Evolutionary conservation across 2,329 filamentous ascomycete genomes (phyloP).

Genomic region (Aureobasidium sp.): DNA sequence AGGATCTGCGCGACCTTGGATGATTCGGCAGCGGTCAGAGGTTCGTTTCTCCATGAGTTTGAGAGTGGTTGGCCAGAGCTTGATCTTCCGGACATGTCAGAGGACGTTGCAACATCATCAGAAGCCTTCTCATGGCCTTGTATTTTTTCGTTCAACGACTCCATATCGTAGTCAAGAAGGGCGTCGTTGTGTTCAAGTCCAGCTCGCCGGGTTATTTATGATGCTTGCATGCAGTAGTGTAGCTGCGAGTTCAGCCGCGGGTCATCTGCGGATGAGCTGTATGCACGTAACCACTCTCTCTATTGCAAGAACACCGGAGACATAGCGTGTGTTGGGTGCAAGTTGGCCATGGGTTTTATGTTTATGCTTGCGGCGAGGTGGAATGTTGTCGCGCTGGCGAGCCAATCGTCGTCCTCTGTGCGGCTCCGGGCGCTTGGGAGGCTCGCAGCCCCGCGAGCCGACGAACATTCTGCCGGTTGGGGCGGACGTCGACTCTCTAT

Average conservation of each 20-base stretch:
- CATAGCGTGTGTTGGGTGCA: neutral
- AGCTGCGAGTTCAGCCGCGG: too few species aligned
- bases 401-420: neutral
- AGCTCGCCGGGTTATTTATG: neutral
- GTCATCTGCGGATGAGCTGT: neutral
- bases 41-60: conserved; percentile 21
- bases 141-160: neutral
- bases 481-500: neutral
- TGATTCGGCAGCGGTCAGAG: conserved; percentile 20
- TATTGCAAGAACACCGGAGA: neutral
- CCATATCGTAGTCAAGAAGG: neutral
- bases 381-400: neutral
- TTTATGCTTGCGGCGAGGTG: neutral
- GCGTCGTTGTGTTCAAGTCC: neutral
- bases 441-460: neutral
- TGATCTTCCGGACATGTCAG: neutral
- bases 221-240: neutral
- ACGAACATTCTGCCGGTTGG: neutral
- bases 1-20: conserved; percentile 32
- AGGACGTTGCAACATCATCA: neutral
- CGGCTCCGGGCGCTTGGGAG: neutral
- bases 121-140: neutral
- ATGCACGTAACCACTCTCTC: neutral
- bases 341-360: neutral
- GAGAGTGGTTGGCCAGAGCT: conserved; percentile 19